Base-by-base conservation (phyloP, 2,329 filamentous ascomycete genomes). In the Helotiales sp. region DNA sequence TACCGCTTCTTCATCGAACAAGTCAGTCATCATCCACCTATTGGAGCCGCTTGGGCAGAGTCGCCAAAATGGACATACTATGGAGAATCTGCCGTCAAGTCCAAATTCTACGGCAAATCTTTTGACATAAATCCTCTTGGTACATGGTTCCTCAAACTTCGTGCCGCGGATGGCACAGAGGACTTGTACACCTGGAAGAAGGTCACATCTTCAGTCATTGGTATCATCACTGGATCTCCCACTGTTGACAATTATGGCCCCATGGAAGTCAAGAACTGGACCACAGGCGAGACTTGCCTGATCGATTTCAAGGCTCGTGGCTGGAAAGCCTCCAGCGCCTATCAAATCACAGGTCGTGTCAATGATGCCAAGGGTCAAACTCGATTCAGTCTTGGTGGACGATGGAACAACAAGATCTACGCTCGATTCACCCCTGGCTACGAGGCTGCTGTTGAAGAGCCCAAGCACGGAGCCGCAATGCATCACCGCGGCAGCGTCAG, bases 161-260 rank as follows among this genome's bases (percentile, higher is more conserved):
- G 93, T 0, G 93, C 94, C 0, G 84, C 87, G 2, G 93, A 91
- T 3, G 91, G 89, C 10, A 90, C 91, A 74, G 89, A 92, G 70
- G 96, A 99, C 73, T 83, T 97, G 1, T 99, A 97, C 80, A 97
- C 95, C 0, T 99, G 96, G 96, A 98, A 97, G 81, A 99, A 99
- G 82, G 93, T 97, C 20, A 98, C 94, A 0, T 96, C 93, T 0
- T 96, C 94, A 1, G 96, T 99, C n/a, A 90, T 98, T 67, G 96
- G 96, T 66, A 99, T 99, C 79, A 97, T 99, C 75, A 98, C 95
- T 0, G 96, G 96, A 57, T 97, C 93, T 74, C 96, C 96, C 0
- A 92, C 92, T 0, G 92, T 99, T n/a, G 96, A 99, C 81, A 97
- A 99, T 79, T 98, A 98, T 78, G 96, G 96, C 0, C 85, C 90